Evolutionary conservation across 352 stramenopile genomes (phyloP), one percentile per base, ranked within the genome.

Genomic region (Globisporangium cystogenes): DNA sequence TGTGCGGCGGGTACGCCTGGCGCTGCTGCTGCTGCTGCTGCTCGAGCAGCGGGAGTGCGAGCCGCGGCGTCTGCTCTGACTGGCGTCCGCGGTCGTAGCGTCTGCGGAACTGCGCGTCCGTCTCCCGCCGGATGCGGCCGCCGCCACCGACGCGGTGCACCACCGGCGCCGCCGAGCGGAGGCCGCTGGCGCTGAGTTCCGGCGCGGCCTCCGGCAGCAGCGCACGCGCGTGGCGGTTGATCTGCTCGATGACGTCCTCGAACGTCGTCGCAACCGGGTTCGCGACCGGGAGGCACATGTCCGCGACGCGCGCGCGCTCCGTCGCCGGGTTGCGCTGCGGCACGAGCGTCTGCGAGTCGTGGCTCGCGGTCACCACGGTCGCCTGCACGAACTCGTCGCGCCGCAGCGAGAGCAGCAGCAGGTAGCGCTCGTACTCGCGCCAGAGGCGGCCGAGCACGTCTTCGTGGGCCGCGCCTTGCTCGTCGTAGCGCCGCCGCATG

Each of bases 311-410:
- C 18, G 70, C 63, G 2, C 79, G 67, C 39, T 92, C 82, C n/a
- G 77, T 67, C 14, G 79, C 74, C 2, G 82, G 74, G 21, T 87
- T 90, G 2, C 82, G 61, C 42, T 85, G 72, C 6, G 76, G 78
- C 16, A 85, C 69, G 2, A 90, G 66, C 4, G 82, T 92, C 54
- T 92, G 82, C 0, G 67, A 70, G 5, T 51, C 33, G 12, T 74
- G 39, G 3, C 83, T 62, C 0, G 54, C 46, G 11, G 73, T 65
- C 7, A 29, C 40, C 21, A 86, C 75, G 0, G 71, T 87, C 3
- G 82, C 82, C 60, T 92, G 82, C 18, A 85, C 53, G 1, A 58
- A 71, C 50, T 87, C 69, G 10, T 87, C 65, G 2, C 75, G 62
- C 4, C 82, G 66, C 8, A 85, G 55, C 24, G 76, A 87, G 11